These are phyloP conservation scores for Stenogyne calaminthoides DNA, from an alignment of 305 asterid species.

Conservation along the genomic window DNA sequence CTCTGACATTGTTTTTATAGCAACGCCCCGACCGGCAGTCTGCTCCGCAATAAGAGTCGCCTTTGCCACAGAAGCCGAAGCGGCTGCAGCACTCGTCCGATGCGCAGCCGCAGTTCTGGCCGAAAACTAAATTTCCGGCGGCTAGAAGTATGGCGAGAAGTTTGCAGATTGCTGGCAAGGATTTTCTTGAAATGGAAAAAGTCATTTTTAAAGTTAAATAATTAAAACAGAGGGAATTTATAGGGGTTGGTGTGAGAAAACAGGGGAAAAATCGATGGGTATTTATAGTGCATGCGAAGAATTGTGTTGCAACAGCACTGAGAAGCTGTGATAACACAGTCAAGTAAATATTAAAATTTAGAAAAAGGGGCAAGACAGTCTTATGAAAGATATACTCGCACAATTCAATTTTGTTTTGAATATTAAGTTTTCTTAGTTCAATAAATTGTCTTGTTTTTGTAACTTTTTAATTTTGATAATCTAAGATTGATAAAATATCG, in stretches of 20 bases:
- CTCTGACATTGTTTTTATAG: slow-evolving; percentile 2
- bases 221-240: background rate
- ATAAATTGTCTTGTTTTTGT: too few species aligned
- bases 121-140: slow-evolving; percentile 16
- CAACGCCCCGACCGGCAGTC: slow-evolving; percentile 43
- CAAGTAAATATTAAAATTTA: too few species aligned
- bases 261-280: background rate
- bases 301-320: background rate
- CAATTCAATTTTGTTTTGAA: too few species aligned
- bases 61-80: slow-evolving; percentile 38
- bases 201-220: background rate
- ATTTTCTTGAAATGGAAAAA: background rate
- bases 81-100: slow-evolving; percentile 41
- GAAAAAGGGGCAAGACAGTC: too few species aligned
- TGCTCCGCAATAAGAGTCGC: slow-evolving; percentile 26
- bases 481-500: too few species aligned
- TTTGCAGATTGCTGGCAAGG: slow-evolving; percentile 4
- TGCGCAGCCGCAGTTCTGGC: slow-evolving; percentile 46
- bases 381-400: too few species aligned
- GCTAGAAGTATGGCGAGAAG: slow-evolving; percentile 20
- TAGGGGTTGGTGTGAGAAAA: background rate
- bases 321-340: too few species aligned
- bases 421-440: too few species aligned
- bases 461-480: too few species aligned
- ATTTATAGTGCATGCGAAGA: slow-evolving; percentile 19